Evolutionary conservation across 306 rosid genomes (phyloP).

Genomic region (Citrullus amarus): DNA sequence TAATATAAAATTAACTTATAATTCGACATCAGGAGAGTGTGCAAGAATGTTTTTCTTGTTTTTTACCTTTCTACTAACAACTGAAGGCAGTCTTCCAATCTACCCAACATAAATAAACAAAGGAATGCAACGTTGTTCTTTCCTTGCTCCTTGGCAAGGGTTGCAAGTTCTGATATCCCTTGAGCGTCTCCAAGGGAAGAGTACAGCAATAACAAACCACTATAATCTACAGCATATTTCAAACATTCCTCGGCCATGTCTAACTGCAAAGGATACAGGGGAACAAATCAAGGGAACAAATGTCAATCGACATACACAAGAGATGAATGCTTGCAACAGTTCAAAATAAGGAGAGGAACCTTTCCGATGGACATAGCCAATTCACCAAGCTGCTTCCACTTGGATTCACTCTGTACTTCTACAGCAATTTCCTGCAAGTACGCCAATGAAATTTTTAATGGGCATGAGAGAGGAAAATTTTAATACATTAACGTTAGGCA

Average conservation of each 20-base stretch:
- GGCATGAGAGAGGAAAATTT: neutral
- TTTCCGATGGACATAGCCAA: constrained; percentile 93
- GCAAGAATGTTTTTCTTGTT: neutral
- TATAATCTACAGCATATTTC: constrained; percentile 81
- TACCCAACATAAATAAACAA: constrained; percentile 89
- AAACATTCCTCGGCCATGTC: constrained; percentile 98
- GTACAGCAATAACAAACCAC: constrained; percentile 92
- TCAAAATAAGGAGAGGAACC: constrained; percentile 23
- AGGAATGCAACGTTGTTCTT: constrained; percentile 96
- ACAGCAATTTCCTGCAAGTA: constrained; percentile 64
- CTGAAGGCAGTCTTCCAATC: constrained; percentile 89
- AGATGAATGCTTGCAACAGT: neutral
- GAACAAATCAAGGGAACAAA: constrained; percentile 5
- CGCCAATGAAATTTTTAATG: constrained; percentile 9
- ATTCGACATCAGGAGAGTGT: neutral
- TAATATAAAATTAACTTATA: neutral
- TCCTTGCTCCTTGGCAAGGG: constrained; percentile 94
- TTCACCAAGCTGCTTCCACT: constrained; percentile 99
- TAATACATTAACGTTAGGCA: neutral
- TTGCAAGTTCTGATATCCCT: constrained; percentile 75
- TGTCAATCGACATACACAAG: neutral
- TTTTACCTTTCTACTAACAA: constrained; percentile 80
- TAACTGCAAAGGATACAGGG: constrained; percentile 40
- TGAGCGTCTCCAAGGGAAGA: constrained; percentile 96
- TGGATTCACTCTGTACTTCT: constrained; percentile 77